These are phyloP conservation scores for Discostella stelligera DNA, from an alignment of 352 stramenopile species.

Conservation along the genomic window DNA sequence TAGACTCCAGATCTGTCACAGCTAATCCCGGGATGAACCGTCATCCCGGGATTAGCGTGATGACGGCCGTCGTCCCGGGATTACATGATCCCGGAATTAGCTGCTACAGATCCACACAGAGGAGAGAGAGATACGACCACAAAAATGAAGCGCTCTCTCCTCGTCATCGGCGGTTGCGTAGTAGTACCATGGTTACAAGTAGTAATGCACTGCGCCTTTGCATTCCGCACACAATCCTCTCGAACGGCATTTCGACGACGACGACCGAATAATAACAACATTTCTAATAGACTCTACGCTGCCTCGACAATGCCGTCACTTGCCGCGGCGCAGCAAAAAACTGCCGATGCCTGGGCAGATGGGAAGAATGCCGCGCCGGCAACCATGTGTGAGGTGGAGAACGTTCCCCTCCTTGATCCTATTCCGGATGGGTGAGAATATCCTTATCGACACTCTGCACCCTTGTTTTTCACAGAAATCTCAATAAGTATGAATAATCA, in stretches of 20 bases:
- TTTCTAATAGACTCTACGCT: background rate
- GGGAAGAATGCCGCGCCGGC: slow-evolving; percentile 44
- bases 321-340: background rate
- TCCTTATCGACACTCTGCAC: background rate
- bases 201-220: slow-evolving; percentile 7
- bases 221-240: slow-evolving; percentile 12
- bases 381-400: slow-evolving; percentile 47
- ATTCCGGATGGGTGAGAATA: slow-evolving; percentile 44
- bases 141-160: background rate
- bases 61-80: no score
- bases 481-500: no score
- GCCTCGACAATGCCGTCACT: background rate
- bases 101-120: no score
- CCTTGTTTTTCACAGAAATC: no score
- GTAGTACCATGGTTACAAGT: slow-evolving; percentile 2
- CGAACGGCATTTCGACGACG: slow-evolving; percentile 2
- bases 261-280: background rate
- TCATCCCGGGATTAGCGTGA: no score
- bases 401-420: slow-evolving; percentile 40
- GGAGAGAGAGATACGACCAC: no score
- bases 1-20: no score
- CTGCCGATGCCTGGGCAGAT: slow-evolving; percentile 18
- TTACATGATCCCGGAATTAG: no score
- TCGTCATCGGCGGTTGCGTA: background rate
- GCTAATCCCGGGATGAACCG: no score